Evolutionary conservation across 1,139 yeast species (phyloP).

Genomic region (Suhomyces yuchorum): DNA sequence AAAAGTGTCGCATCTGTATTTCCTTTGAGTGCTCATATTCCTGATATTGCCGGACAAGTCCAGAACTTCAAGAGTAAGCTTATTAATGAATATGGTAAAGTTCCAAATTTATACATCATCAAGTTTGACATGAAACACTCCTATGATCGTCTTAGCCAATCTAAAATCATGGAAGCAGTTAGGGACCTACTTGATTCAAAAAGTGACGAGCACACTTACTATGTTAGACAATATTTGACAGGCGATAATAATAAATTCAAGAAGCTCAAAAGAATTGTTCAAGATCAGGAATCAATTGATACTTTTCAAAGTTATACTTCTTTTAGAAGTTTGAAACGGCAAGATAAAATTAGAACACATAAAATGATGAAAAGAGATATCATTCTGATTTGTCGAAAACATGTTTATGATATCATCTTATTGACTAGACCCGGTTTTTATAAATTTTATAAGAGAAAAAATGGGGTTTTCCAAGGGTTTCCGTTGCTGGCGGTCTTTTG

Average conservation of each 20-base stretch:
- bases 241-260: background rate
- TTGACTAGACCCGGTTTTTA: conserved; percentile 14
- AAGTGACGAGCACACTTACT: conserved; percentile 24
- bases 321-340: background rate
- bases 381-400: conserved; percentile 26
- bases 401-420: conserved; percentile 27
- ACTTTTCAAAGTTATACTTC: background rate
- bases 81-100: conserved; percentile 15
- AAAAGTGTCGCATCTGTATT: background rate
- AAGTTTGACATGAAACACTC: conserved; percentile 82
- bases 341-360: conserved; percentile 33
- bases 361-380: conserved; percentile 28
- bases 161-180: conserved; percentile 39
- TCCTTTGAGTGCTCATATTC: conserved; percentile 30
- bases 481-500: conserved; percentile 76
- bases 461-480: conserved; percentile 88
- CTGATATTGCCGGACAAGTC: conserved; percentile 32
- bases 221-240: conserved; percentile 21
- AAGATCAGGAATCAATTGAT: conserved; percentile 12
- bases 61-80: conserved; percentile 24
- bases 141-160: conserved; percentile 72
- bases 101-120: conserved; percentile 51
- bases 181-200: conserved; percentile 28
- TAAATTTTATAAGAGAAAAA: conserved; percentile 40
- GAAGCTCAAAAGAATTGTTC: conserved; percentile 16